Evolutionary conservation across 192 early-diverging fungal species (phyloP).

Genomic region (Gryganskiella cystojenkinii): DNA sequence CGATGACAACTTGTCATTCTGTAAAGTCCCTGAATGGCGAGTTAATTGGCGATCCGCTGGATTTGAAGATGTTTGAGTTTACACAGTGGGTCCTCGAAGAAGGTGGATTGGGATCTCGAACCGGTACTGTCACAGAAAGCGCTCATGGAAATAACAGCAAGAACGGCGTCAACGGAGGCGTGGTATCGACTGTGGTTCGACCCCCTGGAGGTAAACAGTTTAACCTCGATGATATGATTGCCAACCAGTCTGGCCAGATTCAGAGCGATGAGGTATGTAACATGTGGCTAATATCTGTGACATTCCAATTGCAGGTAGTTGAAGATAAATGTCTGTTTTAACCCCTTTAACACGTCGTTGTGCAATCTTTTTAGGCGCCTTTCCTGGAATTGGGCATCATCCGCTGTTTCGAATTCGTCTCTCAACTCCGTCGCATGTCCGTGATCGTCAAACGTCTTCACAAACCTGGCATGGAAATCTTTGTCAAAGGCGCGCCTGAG

Average conservation of each 20-base stretch:
- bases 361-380: constrained; percentile 17
- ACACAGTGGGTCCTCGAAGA: constrained; percentile 95
- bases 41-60: constrained; percentile 94
- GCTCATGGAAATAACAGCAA: not conserved
- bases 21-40: constrained; percentile 93
- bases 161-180: constrained; percentile 32
- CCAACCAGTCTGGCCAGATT: constrained; percentile 34
- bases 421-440: constrained; percentile 88
- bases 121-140: constrained; percentile 12
- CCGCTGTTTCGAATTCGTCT: constrained; percentile 94
- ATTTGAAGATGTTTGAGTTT: constrained; percentile 98
- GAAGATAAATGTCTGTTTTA: not conserved
- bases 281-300: not conserved
- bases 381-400: constrained; percentile 82
- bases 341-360: not conserved
- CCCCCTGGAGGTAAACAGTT: constrained; percentile 80
- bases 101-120: constrained; percentile 60
- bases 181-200: constrained; percentile 87
- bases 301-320: not conserved
- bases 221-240: constrained; percentile 60
- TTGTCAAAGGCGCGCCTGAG: constrained; percentile 98
- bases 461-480: constrained; percentile 79
- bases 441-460: constrained; percentile 86
- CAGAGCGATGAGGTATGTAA: constrained; percentile 13
- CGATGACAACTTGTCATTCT: constrained; percentile 84